Evolutionary conservation across 345 rosid species (phyloP).

Genomic region (Triadica sebifera): DNA sequence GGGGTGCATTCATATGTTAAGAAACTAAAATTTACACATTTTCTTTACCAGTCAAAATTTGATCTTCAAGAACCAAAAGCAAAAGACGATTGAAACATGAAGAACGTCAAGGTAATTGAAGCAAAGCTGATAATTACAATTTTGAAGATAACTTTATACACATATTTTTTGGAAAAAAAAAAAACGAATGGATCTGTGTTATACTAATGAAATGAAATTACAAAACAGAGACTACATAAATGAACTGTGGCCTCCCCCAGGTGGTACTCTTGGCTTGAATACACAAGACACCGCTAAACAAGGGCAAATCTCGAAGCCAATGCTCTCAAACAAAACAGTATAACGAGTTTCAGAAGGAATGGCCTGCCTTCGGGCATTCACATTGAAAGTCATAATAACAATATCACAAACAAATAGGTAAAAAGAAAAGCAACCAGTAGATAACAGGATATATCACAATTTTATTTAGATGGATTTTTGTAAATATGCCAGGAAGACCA

Average conservation of each 20-base stretch:
- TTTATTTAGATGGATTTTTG: background rate
- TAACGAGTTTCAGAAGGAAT: background rate
- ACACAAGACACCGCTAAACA: conserved; percentile 46
- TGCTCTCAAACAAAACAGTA: conserved; percentile 46
- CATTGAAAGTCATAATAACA: background rate
- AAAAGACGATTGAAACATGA: too few species aligned
- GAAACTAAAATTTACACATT: too few species aligned
- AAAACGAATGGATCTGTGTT: background rate
- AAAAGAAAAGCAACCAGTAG: background rate
- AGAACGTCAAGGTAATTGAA: too few species aligned
- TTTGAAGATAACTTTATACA: background rate
- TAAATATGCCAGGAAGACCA: background rate
- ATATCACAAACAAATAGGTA: background rate
- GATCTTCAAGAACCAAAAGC: too few species aligned
- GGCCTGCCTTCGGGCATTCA: background rate
- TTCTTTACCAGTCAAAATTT: too few species aligned
- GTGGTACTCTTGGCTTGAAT: conserved; percentile 80
- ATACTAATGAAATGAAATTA: conserved; percentile 10
- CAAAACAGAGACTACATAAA: conserved; percentile 40
- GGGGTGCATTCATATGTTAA: too few species aligned
- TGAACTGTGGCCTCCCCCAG: conserved; percentile 73
- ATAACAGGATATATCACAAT: background rate
- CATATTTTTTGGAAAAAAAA: too few species aligned
- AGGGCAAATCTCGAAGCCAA: conserved; percentile 68
- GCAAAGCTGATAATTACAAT: too few species aligned